phyloP scores from a whole-genome alignment of 73 alveolate genomes.

The Breviolum minutum region DNA sequence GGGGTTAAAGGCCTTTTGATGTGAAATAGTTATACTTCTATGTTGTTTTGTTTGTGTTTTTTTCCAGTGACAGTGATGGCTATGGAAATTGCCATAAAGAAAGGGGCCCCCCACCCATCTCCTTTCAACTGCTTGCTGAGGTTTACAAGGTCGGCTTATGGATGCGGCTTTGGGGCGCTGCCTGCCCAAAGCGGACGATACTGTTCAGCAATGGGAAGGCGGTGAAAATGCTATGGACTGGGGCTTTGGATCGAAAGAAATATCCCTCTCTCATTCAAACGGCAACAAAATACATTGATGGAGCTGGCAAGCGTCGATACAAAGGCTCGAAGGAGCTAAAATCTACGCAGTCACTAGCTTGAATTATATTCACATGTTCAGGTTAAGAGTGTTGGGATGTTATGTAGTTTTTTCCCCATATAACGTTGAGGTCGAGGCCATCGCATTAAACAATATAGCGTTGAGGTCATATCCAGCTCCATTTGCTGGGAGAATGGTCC shows the following conservation, averaged over 20 bases:
- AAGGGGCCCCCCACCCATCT: no score
- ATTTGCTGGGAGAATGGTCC: not conserved
- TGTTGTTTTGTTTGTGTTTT: no score
- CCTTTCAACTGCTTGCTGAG: no score
- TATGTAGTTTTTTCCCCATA: not conserved
- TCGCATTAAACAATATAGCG: no score
- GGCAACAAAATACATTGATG: not conserved
- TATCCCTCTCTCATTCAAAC: not conserved
- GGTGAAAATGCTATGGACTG: not conserved
- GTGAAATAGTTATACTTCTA: not conserved
- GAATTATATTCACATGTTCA: no score
- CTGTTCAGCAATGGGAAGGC: not conserved
- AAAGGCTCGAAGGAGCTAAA: not conserved
- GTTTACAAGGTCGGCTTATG: not conserved
- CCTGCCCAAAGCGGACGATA: not conserved
- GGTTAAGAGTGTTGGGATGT: no score
- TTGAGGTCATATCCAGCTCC: conserved; percentile 1
- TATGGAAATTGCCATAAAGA: conserved; percentile 18
- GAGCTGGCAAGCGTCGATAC: not conserved
- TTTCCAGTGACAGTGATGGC: not conserved
- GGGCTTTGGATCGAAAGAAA: not conserved
- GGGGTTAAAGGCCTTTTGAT: not conserved
- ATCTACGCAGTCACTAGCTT: not conserved
- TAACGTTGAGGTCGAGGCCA: no score
- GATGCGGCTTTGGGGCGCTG: conserved; percentile 8